phyloP scores from a whole-genome alignment of 2,329 filamentous ascomycete species.

The Knufia fluminis region DNA sequence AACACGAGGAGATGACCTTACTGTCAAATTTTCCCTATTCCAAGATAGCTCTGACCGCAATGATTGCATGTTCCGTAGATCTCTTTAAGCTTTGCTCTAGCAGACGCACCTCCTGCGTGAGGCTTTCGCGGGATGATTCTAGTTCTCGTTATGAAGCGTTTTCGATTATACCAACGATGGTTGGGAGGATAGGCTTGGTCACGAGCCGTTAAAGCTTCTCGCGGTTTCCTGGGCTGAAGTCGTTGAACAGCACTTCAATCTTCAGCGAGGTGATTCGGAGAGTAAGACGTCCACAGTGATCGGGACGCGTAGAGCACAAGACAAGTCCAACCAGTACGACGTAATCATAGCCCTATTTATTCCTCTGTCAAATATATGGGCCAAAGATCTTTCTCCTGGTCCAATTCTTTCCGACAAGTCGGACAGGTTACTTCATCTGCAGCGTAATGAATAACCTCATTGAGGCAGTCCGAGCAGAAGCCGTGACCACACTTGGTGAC shows the following conservation, averaged over 20 bases:
- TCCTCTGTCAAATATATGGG: constrained; percentile 1
- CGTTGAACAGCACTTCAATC: constrained; percentile 2
- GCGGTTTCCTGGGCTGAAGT: not conserved
- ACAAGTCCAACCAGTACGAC: constrained; percentile 2
- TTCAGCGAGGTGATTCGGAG: constrained; percentile 1
- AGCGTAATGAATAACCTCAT: not conserved
- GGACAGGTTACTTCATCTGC: constrained; percentile 1
- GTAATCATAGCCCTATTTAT: constrained; percentile 1
- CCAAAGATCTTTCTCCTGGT: constrained; percentile 2
- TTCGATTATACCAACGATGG: not conserved
- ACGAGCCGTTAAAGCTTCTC: constrained; percentile 2
- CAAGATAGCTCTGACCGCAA: constrained; percentile 2
- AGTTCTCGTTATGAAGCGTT: constrained; percentile 2
- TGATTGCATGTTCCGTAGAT: constrained; percentile 2
- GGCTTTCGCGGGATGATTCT: constrained; percentile 1
- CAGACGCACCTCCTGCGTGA: constrained; percentile 2
- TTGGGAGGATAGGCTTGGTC: constrained; percentile 3
- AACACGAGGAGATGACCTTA: not conserved
- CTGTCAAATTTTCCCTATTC: constrained; percentile 2
- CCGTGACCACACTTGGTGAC: constrained; percentile 5
- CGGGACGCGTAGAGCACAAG: constrained; percentile 1
- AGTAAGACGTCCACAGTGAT: constrained; percentile 3
- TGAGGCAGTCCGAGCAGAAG: constrained; percentile 1
- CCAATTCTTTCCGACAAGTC: constrained; percentile 2
- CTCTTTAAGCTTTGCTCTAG: constrained; percentile 3